Percentiles rank a stretch among this genome's conserved stretches.
These are phyloP conservation scores for Pisolithus thermaeus DNA, from an alignment of 1,284 basidiomycete species.

Conservation along the genomic window DNA sequence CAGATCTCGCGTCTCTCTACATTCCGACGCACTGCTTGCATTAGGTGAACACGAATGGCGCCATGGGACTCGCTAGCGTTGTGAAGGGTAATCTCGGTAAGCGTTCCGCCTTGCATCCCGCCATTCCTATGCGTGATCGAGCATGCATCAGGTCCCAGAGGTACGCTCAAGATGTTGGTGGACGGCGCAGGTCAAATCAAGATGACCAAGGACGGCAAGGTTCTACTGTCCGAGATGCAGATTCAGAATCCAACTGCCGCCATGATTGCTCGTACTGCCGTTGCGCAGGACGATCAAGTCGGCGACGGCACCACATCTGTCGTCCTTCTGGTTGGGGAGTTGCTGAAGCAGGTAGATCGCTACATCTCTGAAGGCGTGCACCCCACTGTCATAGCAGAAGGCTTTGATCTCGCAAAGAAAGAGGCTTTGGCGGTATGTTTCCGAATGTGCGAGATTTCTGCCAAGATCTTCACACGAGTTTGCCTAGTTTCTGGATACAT, in stretches of 20 bases:
- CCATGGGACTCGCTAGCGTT: slow-evolving; percentile 95
- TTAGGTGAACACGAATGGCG: slow-evolving; percentile 86
- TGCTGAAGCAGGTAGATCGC: slow-evolving; percentile 96
- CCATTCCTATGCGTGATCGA: slow-evolving; percentile 14
- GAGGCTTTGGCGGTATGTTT: slow-evolving; percentile 76
- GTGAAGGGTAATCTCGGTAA: slow-evolving; percentile 95
- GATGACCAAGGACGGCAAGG: slow-evolving; percentile 99
- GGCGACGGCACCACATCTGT: slow-evolving; percentile 99
- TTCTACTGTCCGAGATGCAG: slow-evolving; percentile 99
- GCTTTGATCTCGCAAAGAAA: slow-evolving; percentile 97
- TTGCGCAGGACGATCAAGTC: slow-evolving; percentile 98
- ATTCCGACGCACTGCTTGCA: slow-evolving; percentile 18
- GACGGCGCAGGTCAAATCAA: slow-evolving; percentile 99
- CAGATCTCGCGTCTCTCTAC: slow-evolving; percentile 10
- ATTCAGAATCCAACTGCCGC: slow-evolving; percentile 99
- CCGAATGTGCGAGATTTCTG: slow-evolving; percentile 10
- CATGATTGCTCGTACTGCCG: slow-evolving; percentile 98
- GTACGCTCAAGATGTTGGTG: slow-evolving; percentile 99
- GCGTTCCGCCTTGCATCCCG: slow-evolving; percentile 21
- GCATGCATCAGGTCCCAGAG: slow-evolving; percentile 69
- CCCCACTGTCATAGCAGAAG: slow-evolving; percentile 92
- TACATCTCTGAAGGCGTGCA: slow-evolving; percentile 99
- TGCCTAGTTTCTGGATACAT: slow-evolving; percentile 84
- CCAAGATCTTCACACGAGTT: slow-evolving; percentile 12
- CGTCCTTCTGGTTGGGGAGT: slow-evolving; percentile 94